Evolutionary conservation across 805 yeast genomes (phyloP), one percentile per base, ranked within the genome.

Genomic region (Spathaspora girioi): DNA sequence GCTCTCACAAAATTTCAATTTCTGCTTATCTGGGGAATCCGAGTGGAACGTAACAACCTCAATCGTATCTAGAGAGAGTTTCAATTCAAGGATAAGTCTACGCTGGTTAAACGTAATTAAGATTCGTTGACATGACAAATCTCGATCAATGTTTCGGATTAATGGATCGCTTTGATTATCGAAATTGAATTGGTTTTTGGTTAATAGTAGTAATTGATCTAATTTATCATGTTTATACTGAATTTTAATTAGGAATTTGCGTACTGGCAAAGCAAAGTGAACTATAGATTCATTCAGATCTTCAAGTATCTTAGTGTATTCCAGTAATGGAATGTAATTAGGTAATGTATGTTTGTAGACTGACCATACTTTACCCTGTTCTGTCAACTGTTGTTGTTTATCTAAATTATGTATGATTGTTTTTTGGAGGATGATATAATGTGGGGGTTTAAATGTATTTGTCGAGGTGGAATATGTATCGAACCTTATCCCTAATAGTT

Each of bases 401-500:
- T 50, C 48, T 1, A 20, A 17, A 29, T 23, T 23, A 6, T 3
- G 6, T 27, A 26, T 12, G 20, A 23, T 23, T 7, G 46, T 41
- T 44, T 58, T 59, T 41, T 56, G 46, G 43, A 81, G 62, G 2
- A 81, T 80, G 14, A 76, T 69, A 58, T 81, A 81, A 56, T 79
- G 83, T 2, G 84, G 81, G 1, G 62, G 58, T 3, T 61, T 42
- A 56, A 63, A 81, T 38, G 63, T 63, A 2, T 50, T 32, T 3
- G 50, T 43, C 17, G 50, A 35, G 14, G 57, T 54, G 2, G 67
- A 60, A 54, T 68, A 73, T 1, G 71, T 57, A 52, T 81, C 86
- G 56, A 79, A 79, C n/a, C 86, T 61, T 6, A 81, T 54, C 0
- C 86, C 86, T 29, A 81, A 53, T 35, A 71, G 60, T 10, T 63